These are phyloP conservation scores for Pseudofabraea citricarpa DNA, from an alignment of 2,329 filamentous ascomycete genomes.

Conservation along the genomic window DNA sequence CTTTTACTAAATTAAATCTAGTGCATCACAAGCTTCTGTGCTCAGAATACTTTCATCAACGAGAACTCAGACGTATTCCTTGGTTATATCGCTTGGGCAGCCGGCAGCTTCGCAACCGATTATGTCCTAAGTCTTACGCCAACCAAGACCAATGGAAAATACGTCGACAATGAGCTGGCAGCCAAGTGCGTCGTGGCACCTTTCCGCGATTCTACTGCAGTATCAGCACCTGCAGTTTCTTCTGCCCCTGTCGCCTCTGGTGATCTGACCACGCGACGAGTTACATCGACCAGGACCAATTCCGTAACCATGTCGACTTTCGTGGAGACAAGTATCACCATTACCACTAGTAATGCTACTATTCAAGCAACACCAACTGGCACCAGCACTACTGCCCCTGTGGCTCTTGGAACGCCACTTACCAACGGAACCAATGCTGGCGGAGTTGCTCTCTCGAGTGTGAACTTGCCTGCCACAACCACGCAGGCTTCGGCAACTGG, in stretches of 20 bases:
- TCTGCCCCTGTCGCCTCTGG: not conserved
- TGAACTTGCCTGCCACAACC: too few species aligned
- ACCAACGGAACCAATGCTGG: too few species aligned
- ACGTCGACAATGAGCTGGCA: slow-evolving; percentile 16
- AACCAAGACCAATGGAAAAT: slow-evolving; percentile 16
- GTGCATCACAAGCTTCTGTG: slow-evolving; percentile 2
- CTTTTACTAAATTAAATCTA: not conserved
- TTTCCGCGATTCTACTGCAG: slow-evolving; percentile 13
- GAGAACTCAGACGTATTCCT: slow-evolving; percentile 4
- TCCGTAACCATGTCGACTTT: not conserved
- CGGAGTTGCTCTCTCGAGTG: too few species aligned
- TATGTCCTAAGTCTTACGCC: slow-evolving; percentile 20
- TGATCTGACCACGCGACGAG: not conserved
- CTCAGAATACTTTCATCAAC: not conserved
- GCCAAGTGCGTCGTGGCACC: slow-evolving; percentile 19
- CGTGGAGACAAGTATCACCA: not conserved
- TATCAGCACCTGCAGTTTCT: slow-evolving; percentile 4
- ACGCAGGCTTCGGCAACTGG: not conserved
- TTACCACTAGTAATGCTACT: not conserved
- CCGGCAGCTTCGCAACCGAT: slow-evolving; percentile 26
- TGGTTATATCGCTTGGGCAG: slow-evolving; percentile 24
- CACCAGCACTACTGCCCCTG: too few species aligned
- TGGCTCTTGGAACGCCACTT: too few species aligned
- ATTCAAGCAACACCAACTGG: too few species aligned
- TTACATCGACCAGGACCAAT: not conserved